These are phyloP conservation scores for Candolleomyces efflorescens DNA, from an alignment of 768 basidiomycete genomes.

Conservation along the genomic window DNA sequence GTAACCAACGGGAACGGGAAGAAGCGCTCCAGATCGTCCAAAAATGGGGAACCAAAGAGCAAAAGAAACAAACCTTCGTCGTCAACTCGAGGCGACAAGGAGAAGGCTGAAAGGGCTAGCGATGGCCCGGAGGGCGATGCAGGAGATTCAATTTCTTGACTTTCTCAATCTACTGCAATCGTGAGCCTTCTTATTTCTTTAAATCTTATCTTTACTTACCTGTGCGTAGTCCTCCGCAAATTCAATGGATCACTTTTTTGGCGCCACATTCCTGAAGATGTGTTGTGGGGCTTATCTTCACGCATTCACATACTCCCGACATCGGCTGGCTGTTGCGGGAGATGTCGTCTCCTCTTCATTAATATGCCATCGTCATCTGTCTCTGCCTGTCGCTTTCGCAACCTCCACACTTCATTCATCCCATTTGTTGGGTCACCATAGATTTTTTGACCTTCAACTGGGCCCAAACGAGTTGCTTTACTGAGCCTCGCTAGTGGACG, in stretches of 20 bases:
- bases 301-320: too few relatives aligned
- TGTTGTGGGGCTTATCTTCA: too few relatives aligned
- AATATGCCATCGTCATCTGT: background rate
- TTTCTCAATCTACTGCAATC: background rate
- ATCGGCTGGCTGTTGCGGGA: too few relatives aligned
- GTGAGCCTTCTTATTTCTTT: too few relatives aligned
- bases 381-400: background rate
- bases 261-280: too few relatives aligned
- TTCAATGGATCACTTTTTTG: too few relatives aligned
- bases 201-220: background rate
- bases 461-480: conserved; percentile 17
- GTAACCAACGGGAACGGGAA: conserved; percentile 16
- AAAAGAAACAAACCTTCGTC: conserved; percentile 10
- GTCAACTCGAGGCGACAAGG: conserved; percentile 2
- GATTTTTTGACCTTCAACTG: conserved; percentile 37
- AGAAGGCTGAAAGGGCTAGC: conserved; percentile 10
- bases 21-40: conserved; percentile 8
- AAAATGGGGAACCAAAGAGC: conserved; percentile 10
- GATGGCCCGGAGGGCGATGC: conserved; percentile 1
- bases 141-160: background rate
- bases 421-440: conserved; percentile 21
- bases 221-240: too few relatives aligned
- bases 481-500: conserved; percentile 6
- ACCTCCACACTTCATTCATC: background rate
- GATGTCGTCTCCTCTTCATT: too few relatives aligned